phyloP scores from a whole-genome alignment of 345 rosid genomes.

The Syzygium aqueum region DNA sequence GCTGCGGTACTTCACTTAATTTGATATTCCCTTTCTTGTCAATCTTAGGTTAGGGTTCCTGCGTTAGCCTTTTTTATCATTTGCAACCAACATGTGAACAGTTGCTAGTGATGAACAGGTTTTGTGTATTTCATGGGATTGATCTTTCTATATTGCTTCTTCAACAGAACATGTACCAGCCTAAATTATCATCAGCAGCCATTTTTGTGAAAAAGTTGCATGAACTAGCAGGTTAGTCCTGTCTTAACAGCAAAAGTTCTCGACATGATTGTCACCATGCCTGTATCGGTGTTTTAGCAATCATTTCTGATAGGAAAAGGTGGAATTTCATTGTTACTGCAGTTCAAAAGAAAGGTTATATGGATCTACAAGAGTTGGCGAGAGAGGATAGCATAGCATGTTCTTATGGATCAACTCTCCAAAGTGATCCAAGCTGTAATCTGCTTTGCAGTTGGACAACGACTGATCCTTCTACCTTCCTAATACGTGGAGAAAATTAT shows the following conservation, averaged over 20 bases:
- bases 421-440: slow-evolving; percentile 38
- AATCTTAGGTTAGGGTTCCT: not conserved
- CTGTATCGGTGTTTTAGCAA: not conserved
- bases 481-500: slow-evolving; percentile 73
- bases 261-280: not conserved
- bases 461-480: slow-evolving; percentile 67
- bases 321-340: slow-evolving; percentile 4
- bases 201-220: slow-evolving; percentile 70
- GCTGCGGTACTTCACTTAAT: slow-evolving; percentile 18
- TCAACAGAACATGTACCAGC: slow-evolving; percentile 17
- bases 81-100: not conserved
- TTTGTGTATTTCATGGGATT: not conserved
- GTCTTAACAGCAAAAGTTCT: not conserved
- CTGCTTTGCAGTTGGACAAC: slow-evolving; percentile 66
- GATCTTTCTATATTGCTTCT: slow-evolving; percentile 1
- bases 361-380: slow-evolving; percentile 49
- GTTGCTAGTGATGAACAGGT: not conserved
- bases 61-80: not conserved
- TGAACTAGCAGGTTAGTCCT: slow-evolving; percentile 50
- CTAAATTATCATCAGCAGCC: slow-evolving; percentile 54
- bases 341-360: slow-evolving; percentile 74
- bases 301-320: not conserved
- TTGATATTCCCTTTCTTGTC: not conserved
- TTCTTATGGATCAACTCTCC: slow-evolving; percentile 71
- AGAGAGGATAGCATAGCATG: slow-evolving; percentile 21